Evolutionary conservation across 2,329 filamentous ascomycete species (phyloP).

Genomic region (Botrytis aclada): DNA sequence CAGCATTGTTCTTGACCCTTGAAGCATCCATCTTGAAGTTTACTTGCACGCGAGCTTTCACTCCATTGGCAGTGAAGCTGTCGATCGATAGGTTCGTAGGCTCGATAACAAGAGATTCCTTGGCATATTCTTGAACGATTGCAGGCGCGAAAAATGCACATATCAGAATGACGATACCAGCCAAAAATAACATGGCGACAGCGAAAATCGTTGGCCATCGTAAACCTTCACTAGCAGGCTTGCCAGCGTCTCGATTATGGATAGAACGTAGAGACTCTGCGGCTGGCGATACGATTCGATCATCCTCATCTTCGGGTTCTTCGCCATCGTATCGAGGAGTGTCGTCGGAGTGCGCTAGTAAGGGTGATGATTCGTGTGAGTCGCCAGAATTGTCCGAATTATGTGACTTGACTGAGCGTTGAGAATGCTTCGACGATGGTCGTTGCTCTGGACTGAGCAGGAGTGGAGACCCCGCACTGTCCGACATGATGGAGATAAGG

Average conservation of each 20-base stretch:
- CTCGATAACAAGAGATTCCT: conserved; percentile 76
- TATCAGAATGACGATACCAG: conserved; percentile 67
- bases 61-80: conserved; percentile 74
- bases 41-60: conserved; percentile 76
- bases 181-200: conserved; percentile 60
- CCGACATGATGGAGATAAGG: conserved; percentile 13
- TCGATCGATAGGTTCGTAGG: conserved; percentile 83
- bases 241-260: conserved; percentile 34
- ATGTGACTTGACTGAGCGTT: neutral
- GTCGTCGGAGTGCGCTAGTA: conserved; percentile 36
- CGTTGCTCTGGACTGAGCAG: conserved; percentile 15
- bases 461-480: conserved; percentile 17
- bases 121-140: conserved; percentile 79
- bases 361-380: conserved; percentile 38
- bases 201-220: conserved; percentile 80
- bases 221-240: conserved; percentile 40
- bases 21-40: conserved; percentile 77
- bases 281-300: conserved; percentile 35
- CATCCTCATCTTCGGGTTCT: conserved; percentile 27
- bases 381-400: neutral
- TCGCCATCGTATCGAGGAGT: conserved; percentile 36
- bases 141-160: conserved; percentile 79
- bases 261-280: conserved; percentile 39
- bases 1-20: conserved; percentile 66
- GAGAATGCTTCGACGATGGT: conserved; percentile 18